These are phyloP conservation scores for Backusella circina DNA, from an alignment of 192 early-diverging fungal species.

Conservation along the genomic window DNA sequence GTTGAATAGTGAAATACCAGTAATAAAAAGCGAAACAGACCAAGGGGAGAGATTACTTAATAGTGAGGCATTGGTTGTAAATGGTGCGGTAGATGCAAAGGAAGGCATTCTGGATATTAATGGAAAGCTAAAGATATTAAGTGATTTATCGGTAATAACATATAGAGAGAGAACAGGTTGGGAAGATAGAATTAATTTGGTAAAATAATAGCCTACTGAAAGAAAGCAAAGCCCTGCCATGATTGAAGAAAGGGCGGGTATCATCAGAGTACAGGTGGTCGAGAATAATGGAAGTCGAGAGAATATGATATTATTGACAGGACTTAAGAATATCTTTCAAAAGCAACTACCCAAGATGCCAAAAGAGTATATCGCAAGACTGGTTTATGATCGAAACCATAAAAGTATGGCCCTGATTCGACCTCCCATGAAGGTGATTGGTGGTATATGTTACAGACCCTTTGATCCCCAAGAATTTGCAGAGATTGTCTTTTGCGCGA, in stretches of 20 bases:
- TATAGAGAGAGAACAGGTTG: background rate
- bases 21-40: constrained; percentile 1
- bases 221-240: constrained; percentile 59
- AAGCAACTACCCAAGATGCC: constrained; percentile 99
- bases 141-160: constrained; percentile 4
- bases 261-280: constrained; percentile 72
- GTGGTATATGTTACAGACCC: constrained; percentile 93
- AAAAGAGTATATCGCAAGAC: constrained; percentile 92
- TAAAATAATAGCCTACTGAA: constrained; percentile 23
- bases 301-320: constrained; percentile 87
- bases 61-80: background rate
- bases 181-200: background rate
- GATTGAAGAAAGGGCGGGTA: constrained; percentile 60
- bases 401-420: constrained; percentile 77
- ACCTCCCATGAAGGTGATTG: constrained; percentile 72
- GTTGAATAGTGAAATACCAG: background rate
- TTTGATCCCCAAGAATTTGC: constrained; percentile 89
- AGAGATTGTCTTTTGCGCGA: constrained; percentile 99
- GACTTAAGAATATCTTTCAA: constrained; percentile 94
- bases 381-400: constrained; percentile 93
- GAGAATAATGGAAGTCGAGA: constrained; percentile 76
- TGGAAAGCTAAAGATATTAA: background rate
- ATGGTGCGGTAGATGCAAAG: background rate
- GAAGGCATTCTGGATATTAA: background rate
- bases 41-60: background rate